phyloP scores from a whole-genome alignment of 805 yeast genomes.

The Yarrowia sp. region DNA sequence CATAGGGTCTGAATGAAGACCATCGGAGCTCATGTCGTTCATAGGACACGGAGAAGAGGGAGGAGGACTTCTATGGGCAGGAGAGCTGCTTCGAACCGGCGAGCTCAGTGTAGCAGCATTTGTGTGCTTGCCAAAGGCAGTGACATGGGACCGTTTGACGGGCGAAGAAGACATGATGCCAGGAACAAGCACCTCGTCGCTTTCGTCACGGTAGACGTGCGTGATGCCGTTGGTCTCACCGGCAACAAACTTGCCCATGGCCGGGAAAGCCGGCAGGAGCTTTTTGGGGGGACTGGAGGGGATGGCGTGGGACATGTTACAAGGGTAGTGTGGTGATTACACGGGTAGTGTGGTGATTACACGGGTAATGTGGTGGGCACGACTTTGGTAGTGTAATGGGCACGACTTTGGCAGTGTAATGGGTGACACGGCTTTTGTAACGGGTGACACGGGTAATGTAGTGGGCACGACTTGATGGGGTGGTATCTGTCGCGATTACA shows the following conservation, averaged over 20 bases:
- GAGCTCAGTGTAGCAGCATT: no score
- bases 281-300: slow-evolving; percentile 33
- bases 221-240: slow-evolving; percentile 28
- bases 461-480: no score
- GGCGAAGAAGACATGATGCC: slow-evolving; percentile 34
- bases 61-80: slow-evolving; percentile 1
- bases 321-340: neutral
- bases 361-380: neutral
- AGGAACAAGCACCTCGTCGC: slow-evolving; percentile 27
- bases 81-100: neutral
- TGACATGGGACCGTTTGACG: slow-evolving; percentile 15
- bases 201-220: slow-evolving; percentile 26
- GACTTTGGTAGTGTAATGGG: no score
- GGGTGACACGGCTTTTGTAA: no score
- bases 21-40: no score
- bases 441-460: no score
- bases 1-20: no score
- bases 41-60: slow-evolving; percentile 31
- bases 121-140: slow-evolving; percentile 1
- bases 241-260: slow-evolving; percentile 38
- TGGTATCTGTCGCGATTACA: no score
- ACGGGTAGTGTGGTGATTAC: neutral
- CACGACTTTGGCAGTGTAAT: no score
- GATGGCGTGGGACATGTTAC: neutral
- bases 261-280: slow-evolving; percentile 35